Base-by-base conservation (phyloP, 1,139 yeast species). In the Suhomyces kunorum region DNA sequence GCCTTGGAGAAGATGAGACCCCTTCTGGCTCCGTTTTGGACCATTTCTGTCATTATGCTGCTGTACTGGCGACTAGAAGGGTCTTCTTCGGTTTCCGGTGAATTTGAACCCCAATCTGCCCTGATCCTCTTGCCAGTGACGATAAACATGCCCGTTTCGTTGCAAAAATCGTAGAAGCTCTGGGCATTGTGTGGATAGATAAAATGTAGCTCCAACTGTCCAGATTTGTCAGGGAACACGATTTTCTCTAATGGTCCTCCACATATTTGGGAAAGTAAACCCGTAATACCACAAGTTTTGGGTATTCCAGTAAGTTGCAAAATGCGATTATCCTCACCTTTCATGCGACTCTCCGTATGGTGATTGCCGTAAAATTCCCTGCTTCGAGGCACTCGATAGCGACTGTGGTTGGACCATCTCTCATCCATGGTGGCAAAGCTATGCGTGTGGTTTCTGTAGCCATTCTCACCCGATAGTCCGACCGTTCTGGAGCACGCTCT, bases 231-330 rank as follows among this genome's bases (percentile, higher is more conserved):
- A 11, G 27, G 14, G 7, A 23, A 15, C 2, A 59, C 63, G 2
- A 83, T 56, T 45, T 71, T 73, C 49, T 84, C 89, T 33, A 87
- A 61, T 0, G 92, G 88, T 0, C 96, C 96, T 0, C 95, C 95
- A 51, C 74, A 66, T 0, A 85, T 68, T 47, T 81, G 87, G 1
- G 80, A 60, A 13, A 86, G 50, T 9, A 85, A 59, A 25, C 79
- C 66, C 20, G 67, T 69, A 5, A 81, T 49, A 6, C 86, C 81
- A 3, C 46, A 32, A 4, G 25, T 34, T 6, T 31, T 7, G 3
- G 50, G 47, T 15, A 51, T 29, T 13, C 43, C 38, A 3, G 30
- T 22, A 6, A 53, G 15, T 6, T 51, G 48, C 16, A 36, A 9
- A 5, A 20, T 29, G 1, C 12, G 5, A 7, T 20, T 22, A 17